phyloP scores from a whole-genome alignment of 768 basidiomycete species.

The Rhizopogon roseolus region DNA sequence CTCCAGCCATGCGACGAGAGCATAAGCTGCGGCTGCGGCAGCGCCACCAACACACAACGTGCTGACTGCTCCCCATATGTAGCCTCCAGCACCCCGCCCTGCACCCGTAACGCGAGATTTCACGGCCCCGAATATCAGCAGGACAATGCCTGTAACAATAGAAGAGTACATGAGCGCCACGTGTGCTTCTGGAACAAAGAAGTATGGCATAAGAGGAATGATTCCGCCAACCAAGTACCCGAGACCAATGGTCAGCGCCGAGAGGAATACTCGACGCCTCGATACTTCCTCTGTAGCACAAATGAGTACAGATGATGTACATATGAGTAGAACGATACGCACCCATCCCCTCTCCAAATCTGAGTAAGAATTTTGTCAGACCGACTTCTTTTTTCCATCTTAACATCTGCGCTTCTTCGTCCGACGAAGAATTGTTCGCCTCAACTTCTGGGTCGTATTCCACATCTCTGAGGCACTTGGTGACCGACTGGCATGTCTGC shows the following conservation, averaged over 20 bases:
- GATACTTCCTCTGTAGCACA: conserved; percentile 76
- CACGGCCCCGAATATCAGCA: conserved; percentile 82
- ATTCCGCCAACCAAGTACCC: conserved; percentile 92
- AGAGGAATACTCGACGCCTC: conserved; percentile 75
- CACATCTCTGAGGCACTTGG: conserved; percentile 64
- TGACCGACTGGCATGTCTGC: conserved; percentile 73
- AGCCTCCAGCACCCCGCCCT: conserved; percentile 54
- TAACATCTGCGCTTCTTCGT: conserved; percentile 54
- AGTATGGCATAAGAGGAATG: conserved; percentile 90
- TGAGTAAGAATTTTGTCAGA: conserved; percentile 88
- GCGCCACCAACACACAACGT: conserved; percentile 83
- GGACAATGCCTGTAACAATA: conserved; percentile 70
- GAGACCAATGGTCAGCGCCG: conserved; percentile 92
- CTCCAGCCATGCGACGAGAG: conserved; percentile 52
- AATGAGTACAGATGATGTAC: background rate
- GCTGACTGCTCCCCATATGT: conserved; percentile 78
- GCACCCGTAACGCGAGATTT: conserved; percentile 80
- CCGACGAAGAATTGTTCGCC: conserved; percentile 21
- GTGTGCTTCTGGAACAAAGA: conserved; percentile 74
- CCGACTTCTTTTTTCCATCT: conserved; percentile 79
- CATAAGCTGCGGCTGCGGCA: conserved; percentile 76
- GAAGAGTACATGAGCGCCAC: conserved; percentile 66
- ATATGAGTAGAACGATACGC: conserved; percentile 18
- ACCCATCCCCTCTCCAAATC: conserved; percentile 94
- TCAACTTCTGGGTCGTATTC: conserved; percentile 40